These are phyloP conservation scores for Balamuthia mandrillaris DNA, from an alignment of 208 protist species.

Conservation along the genomic window DNA sequence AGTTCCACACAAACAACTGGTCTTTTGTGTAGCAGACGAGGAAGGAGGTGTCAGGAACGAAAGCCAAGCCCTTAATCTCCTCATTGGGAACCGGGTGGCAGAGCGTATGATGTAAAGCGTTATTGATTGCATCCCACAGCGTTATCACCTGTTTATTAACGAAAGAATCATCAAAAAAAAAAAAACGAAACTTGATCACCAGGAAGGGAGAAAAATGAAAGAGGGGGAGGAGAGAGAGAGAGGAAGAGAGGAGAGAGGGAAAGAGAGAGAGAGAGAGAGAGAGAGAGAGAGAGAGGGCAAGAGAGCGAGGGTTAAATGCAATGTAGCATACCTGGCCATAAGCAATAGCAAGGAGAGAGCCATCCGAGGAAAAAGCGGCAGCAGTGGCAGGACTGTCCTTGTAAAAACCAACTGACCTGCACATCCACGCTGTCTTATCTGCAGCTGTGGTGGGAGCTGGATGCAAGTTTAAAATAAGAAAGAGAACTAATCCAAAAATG, in stretches of 20 bases:
- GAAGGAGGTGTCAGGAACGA: background rate
- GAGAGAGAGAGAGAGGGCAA: background rate
- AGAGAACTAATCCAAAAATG: background rate
- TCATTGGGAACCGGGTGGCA: background rate
- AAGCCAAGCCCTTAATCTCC: background rate
- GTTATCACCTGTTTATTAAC: conserved; percentile 13
- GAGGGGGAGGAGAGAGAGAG: no score
- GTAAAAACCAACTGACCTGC: conserved; percentile 45
- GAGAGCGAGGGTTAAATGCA: no score
- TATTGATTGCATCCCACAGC: conserved; percentile 30
- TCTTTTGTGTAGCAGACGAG: background rate
- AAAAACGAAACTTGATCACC: no score
- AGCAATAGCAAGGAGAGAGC: conserved; percentile 40
- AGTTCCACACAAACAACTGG: conserved; percentile 4
- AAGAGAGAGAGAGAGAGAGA: background rate
- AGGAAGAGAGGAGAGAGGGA: no score
- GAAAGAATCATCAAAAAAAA: background rate
- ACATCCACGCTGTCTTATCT: conserved; percentile 20
- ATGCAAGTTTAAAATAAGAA: background rate
- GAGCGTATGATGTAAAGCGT: background rate
- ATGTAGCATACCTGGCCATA: conserved; percentile 7
- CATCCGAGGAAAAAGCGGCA: conserved; percentile 35
- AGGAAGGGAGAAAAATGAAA: no score
- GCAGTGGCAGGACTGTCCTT: background rate
- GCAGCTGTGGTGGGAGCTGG: no score